Evolutionary conservation across 208 protist species (phyloP).

Genomic region (Leishmania mexicana): DNA sequence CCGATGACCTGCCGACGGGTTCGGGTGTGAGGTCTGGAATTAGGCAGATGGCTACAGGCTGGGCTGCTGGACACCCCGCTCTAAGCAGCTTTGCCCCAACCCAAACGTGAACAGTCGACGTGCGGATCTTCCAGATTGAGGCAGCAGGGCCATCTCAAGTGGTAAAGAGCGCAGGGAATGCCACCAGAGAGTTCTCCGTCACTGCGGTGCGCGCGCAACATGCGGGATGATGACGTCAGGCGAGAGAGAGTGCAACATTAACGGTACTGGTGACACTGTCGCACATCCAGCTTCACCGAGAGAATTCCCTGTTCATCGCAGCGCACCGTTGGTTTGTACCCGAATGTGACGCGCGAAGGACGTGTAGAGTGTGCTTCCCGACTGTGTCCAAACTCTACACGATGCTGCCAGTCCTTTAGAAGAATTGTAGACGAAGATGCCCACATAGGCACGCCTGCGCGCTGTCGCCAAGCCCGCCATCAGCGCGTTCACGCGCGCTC

Average conservation of each 20-base stretch:
- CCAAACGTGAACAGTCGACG: neutral
- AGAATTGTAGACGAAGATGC: neutral
- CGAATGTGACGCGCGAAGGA: neutral
- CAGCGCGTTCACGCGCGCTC: neutral
- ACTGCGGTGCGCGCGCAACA: neutral
- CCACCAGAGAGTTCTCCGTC: neutral
- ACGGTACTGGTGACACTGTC: neutral
- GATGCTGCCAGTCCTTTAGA: neutral
- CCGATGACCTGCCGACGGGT: neutral
- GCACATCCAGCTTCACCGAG: neutral
- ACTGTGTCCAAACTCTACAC: neutral
- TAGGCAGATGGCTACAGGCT: neutral
- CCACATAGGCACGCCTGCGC: neutral
- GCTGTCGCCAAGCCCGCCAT: neutral
- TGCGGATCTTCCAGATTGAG: neutral
- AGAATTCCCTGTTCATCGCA: neutral
- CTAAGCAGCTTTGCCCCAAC: neutral
- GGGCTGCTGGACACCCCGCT: neutral
- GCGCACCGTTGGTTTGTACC: neutral
- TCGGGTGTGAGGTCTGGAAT: neutral
- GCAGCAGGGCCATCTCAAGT: neutral
- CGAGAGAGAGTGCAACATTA: neutral
- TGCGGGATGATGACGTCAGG: neutral
- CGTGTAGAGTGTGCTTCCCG: neutral
- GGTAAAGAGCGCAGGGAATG: neutral